These are phyloP conservation scores for Backusella luteola DNA, from an alignment of 192 early-diverging fungal species.

Conservation along the genomic window DNA sequence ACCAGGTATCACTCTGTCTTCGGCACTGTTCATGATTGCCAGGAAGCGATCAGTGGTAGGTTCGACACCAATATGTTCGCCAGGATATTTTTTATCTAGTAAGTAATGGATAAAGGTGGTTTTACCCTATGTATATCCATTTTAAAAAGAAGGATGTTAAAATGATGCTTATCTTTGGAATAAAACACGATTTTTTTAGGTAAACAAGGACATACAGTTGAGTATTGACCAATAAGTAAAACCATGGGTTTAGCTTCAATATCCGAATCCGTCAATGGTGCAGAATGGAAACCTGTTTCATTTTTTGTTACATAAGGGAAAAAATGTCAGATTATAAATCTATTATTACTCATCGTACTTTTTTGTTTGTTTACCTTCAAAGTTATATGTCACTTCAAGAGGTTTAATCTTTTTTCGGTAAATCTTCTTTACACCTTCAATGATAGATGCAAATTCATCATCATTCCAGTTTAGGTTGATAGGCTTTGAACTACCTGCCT, in stretches of 20 bases:
- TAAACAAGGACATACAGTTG: conserved; percentile 51
- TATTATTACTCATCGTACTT: not conserved
- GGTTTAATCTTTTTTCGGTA: conserved; percentile 73
- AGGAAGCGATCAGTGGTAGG: conserved; percentile 86
- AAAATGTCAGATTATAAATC: not conserved
- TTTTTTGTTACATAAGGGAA: not conserved
- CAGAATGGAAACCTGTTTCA: conserved; percentile 65
- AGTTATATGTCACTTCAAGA: conserved; percentile 70
- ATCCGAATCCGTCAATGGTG: conserved; percentile 76
- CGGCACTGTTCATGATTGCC: conserved; percentile 75
- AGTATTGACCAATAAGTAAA: conserved; percentile 85
- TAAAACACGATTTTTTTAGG: not conserved
- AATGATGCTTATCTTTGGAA: not conserved
- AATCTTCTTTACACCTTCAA: conserved; percentile 66
- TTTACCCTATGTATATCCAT: conserved; percentile 56
- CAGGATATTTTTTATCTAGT: conserved; percentile 77
- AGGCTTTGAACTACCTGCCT: not conserved
- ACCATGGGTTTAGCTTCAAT: conserved; percentile 88
- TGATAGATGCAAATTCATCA: conserved; percentile 55
- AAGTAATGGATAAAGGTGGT: conserved; percentile 82
- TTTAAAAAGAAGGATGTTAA: not conserved
- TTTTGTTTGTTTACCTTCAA: conserved; percentile 45
- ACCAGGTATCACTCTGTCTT: conserved; percentile 80
- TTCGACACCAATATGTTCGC: conserved; percentile 83
- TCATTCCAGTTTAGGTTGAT: conserved; percentile 17